A percentile compares a stretch with the other conserved stretches of the same genome.
These are phyloP conservation scores for Pestalotiopsis sp. DNA, from an alignment of 2,329 filamentous ascomycete genomes.

Conservation along the genomic window DNA sequence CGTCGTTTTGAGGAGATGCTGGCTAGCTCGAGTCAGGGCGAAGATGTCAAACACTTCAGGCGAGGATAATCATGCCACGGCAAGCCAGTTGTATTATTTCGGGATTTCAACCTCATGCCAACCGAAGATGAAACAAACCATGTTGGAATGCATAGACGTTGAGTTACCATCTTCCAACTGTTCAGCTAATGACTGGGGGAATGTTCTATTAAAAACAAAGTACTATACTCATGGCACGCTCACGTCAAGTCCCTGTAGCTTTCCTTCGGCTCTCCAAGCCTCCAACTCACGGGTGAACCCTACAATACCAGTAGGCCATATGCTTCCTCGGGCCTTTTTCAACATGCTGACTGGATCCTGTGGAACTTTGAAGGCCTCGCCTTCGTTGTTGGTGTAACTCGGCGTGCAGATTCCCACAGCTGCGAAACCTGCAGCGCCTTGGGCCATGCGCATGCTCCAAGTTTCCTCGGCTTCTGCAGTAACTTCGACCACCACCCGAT, in stretches of 20 bases:
- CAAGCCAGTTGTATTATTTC: not conserved
- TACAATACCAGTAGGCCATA: slow-evolving; percentile 6
- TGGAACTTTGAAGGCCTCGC: not conserved
- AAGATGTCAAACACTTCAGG: slow-evolving; percentile 12
- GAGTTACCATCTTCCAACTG: not conserved
- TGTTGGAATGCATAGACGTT: not conserved
- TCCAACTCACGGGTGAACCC: slow-evolving; percentile 1
- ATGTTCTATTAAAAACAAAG: not conserved
- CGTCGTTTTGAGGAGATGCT: slow-evolving; percentile 12
- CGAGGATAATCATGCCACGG: not conserved
- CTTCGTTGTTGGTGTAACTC: slow-evolving; percentile 4
- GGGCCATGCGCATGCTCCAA: slow-evolving; percentile 1
- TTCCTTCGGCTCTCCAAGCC: slow-evolving; percentile 5
- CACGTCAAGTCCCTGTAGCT: slow-evolving; percentile 5
- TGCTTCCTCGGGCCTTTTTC: not conserved
- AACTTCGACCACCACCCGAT: slow-evolving; percentile 5
- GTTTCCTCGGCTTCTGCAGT: not conserved
- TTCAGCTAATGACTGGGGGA: not conserved
- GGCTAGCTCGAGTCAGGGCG: slow-evolving; percentile 1
- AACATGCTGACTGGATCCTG: slow-evolving; percentile 1
- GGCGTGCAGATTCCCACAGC: not conserved
- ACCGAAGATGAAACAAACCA: too few relatives aligned
- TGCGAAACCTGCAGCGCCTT: not conserved
- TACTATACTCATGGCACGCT: not conserved
- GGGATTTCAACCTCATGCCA: not conserved